Evolutionary conservation across 2,329 filamentous ascomycete genomes (phyloP).

Genomic region (Hymenoscyphus repandus): DNA sequence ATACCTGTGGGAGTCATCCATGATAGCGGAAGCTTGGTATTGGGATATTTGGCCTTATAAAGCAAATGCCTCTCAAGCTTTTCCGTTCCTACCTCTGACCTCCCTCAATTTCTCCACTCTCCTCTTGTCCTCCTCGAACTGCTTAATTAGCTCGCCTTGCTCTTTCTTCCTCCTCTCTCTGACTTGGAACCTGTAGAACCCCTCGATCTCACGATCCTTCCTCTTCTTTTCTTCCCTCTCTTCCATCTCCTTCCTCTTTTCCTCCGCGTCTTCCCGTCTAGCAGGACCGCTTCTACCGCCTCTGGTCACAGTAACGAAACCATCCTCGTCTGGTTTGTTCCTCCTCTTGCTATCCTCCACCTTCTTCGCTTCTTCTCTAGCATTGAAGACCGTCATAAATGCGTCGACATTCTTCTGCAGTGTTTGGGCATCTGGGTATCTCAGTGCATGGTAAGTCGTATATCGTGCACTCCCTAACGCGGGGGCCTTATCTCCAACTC

Average conservation of each 20-base stretch:
- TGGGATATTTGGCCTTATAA: background rate
- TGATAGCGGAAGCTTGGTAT: background rate
- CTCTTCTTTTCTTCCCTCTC: constrained; percentile 60
- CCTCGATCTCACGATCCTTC: constrained; percentile 58
- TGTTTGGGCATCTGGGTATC: constrained; percentile 60
- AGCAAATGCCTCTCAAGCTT: constrained; percentile 40
- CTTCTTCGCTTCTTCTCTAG: constrained; percentile 58
- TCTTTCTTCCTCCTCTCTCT: constrained; percentile 73
- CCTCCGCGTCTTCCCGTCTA: constrained; percentile 63
- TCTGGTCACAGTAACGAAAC: constrained; percentile 85
- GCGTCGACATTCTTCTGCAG: constrained; percentile 75
- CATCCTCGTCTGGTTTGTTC: constrained; percentile 86
- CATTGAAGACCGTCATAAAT: constrained; percentile 80
- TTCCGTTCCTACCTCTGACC: constrained; percentile 50
- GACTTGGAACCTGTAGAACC: constrained; percentile 82
- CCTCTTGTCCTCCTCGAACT: constrained; percentile 72
- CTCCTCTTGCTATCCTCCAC: constrained; percentile 60
- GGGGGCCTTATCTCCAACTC: constrained; percentile 51
- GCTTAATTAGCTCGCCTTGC: constrained; percentile 61
- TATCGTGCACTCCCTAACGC: constrained; percentile 53
- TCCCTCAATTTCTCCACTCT: constrained; percentile 67
- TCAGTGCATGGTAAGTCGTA: constrained; percentile 60
- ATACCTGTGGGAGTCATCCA: background rate
- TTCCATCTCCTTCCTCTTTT: constrained; percentile 52
- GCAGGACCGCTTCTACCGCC: constrained; percentile 73